A percentile compares a stretch with the other conserved stretches of the same genome.
phyloP scores from a whole-genome alignment of 2,329 filamentous ascomycete genomes.

The Ophiocordyceps unilateralis region DNA sequence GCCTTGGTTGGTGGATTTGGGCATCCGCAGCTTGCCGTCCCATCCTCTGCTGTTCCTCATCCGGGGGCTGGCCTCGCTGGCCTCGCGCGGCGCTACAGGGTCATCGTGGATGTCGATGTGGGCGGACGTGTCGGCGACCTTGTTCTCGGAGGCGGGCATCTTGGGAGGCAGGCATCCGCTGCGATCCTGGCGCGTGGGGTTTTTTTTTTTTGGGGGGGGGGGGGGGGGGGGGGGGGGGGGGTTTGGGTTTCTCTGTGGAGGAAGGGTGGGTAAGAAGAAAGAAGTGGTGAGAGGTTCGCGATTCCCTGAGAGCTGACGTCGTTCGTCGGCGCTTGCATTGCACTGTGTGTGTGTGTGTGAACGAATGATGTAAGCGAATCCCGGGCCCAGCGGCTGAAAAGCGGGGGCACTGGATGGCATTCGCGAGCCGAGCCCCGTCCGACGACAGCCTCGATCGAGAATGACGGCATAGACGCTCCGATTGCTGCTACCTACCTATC shows the following conservation, averaged over 20 bases:
- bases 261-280: neutral
- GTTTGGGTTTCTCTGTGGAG: too few relatives aligned
- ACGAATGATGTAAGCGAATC: too few relatives aligned
- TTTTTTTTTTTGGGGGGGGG: neutral
- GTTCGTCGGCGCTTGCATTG: neutral
- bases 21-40: constrained; percentile 69
- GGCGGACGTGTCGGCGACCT: constrained; percentile 17
- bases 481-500: neutral
- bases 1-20: constrained; percentile 55
- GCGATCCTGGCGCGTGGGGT: neutral
- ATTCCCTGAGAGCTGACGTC: neutral
- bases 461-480: neutral
- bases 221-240: neutral
- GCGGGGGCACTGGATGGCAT: neutral
- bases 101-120: constrained; percentile 34
- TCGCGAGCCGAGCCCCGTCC: too few relatives aligned
- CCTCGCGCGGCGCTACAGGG: constrained; percentile 18
- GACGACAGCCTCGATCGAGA: neutral
- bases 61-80: constrained; percentile 26
- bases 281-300: too few relatives aligned
- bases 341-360: too few relatives aligned
- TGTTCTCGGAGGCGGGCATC: constrained; percentile 25
- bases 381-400: neutral
- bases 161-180: constrained; percentile 3
- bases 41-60: constrained; percentile 51